Evolutionary conservation across 2,329 filamentous ascomycete genomes (phyloP), one percentile per base, ranked within the genome.

Genomic region (Ophiostoma pallidulum): DNA sequence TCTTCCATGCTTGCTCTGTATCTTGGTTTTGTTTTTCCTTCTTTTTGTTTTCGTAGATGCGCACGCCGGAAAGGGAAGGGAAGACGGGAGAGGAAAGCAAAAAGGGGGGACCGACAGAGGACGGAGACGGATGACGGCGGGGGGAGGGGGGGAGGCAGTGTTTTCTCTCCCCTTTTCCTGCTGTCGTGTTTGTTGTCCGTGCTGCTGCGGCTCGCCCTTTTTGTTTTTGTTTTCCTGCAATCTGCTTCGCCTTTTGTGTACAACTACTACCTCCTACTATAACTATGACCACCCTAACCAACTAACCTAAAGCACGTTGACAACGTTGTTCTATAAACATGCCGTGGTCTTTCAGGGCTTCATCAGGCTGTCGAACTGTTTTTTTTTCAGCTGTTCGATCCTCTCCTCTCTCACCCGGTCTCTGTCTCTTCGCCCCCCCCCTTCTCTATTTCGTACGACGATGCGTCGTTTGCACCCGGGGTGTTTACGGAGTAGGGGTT

Each of bases 31-130:
- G n/a, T n/a, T n/a, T n/a, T n/a, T n/a, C n/a, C 33, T 38, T 29
- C 42, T 28, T 44, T 35, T 24, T 33, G 12, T 19, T 22, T 32
- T 36, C 32, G 41, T 45, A 45, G 33, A 38, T 37, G 42, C 14
- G 20, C 22, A 32, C 28, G 42, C 20, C 42, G 33, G 42, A 38
- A 37, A 36, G 33, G 42, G 33, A 45, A 38, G 42, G n/a, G 42
- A 37, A 29, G 31, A 44, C 32, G 26, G 22, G 31, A 16, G 24
- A 33, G 28, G 36, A 31, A 19, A 31, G 41, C 16, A 24, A 22
- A 45, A 33, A 45, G 42, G 42, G 42, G 24, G 10, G 5, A 28
- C 24, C 41, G 41, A 19, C 24, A 43, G 41, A 36, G 19, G 32
- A 32, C 10, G 22, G 20, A 28, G 31, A 36, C 19, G 31, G 31